Base-by-base conservation (phyloP, 768 basidiomycete species). In the Boletus reticulatus region DNA sequence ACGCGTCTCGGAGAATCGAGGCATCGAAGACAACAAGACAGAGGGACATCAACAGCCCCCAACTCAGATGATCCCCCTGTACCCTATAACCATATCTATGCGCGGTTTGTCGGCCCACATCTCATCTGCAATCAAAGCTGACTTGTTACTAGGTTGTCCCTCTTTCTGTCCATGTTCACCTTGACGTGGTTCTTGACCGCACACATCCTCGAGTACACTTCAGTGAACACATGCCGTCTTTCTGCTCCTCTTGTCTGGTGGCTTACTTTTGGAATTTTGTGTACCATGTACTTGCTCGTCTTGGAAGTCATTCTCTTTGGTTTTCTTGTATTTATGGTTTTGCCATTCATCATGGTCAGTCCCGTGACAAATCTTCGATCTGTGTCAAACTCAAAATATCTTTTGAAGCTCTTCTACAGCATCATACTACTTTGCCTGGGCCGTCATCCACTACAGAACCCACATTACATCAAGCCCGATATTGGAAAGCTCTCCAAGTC, bases 241-340 rank as follows among this genome's bases (percentile, higher is more conserved):
- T 76, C 87, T 0, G 81, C 91, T 13, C 92, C 92, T 9, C 87
- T 92, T 60, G 73, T 93, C 34, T 94, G 91, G 91, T 94, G 89
- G 89, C 81, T 92, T 44, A 83, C 82, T 20, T 92, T 94, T 67
- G 86, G 83, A 36, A 85, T 93, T 61, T 73, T 93, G 14, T 85
- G 87, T 71, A 82, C 89, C 41, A 84, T 89, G 76, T 94, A 93
- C 65, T 63, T 92, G 52, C 84, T 88, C 78, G 78, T 85, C 31
- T 70, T 84, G 41, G 84, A 93, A 69, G 84, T 93, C 47, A 68
- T 92, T 52, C 61, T 92, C 6, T 80, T 94, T 16, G 89, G 86
- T 24, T 75, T 92, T 56, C 74, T 91, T 12, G 84, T 94, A 32
- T 88, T 94, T 67, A 78, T 93, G 52, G 70, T 94, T 54, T 85